Percentiles rank a stretch among this genome's conserved stretches.
Evolutionary conservation across 129 eudicot species (phyloP).

Genomic region (Silybum marianum): DNA sequence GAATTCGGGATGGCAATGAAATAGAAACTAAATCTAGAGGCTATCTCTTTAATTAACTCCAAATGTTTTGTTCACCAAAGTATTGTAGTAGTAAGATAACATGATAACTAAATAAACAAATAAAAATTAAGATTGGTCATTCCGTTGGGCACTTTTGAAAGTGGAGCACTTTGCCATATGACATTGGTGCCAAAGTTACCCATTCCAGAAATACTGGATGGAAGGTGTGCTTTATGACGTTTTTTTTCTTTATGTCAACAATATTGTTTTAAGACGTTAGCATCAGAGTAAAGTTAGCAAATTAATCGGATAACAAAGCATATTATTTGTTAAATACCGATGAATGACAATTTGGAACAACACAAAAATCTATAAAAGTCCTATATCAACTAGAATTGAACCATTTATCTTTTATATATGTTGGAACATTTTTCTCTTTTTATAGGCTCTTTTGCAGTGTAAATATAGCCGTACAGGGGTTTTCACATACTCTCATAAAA

Average conservation of each 20-base stretch:
- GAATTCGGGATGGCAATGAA: neutral
- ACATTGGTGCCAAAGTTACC: conserved; percentile 30
- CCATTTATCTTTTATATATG: neutral
- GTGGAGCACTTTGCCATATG: conserved; percentile 39
- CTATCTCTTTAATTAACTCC: neutral
- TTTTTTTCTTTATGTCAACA: conserved; percentile 29
- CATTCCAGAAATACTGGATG: conserved; percentile 38
- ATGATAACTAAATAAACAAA: neutral
- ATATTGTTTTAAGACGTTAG: conserved; percentile 26
- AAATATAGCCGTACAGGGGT: neutral
- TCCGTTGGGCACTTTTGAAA: conserved; percentile 13
- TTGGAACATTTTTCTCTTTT: neutral
- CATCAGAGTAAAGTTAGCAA: conserved; percentile 26
- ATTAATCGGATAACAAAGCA: conserved; percentile 16
- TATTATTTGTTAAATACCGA: conserved; percentile 3
- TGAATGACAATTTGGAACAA: neutral
- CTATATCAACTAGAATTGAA: neutral
- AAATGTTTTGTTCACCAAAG: neutral
- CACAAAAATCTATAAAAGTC: neutral
- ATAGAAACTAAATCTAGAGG: neutral
- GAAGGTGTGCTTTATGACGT: conserved; percentile 18
- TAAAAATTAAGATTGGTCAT: conserved; percentile 17
- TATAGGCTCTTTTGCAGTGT: neutral
- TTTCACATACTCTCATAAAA: neutral
- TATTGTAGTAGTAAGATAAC: conserved; percentile 6